Evolutionary conservation across 371 early-diverging fungal species (phyloP), one percentile per base, ranked within the genome.

Genomic region (Paramicrosporidium saccamoebae): DNA sequence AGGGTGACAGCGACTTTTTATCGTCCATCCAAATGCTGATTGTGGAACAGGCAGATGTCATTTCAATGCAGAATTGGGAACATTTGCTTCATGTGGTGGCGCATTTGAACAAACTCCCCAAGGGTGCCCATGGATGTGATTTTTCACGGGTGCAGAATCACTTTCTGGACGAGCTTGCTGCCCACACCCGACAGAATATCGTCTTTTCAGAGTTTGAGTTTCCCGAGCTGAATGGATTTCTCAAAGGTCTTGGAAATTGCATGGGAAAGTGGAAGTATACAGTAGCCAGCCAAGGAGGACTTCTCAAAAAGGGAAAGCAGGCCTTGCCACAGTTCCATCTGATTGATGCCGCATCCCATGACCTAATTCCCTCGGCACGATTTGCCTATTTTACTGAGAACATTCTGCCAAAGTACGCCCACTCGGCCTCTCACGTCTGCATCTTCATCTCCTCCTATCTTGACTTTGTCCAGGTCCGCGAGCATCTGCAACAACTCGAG

Each of bases 21-120:
- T 69, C 82, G 1, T 75, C 77, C 0, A 67, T 94, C 15, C 84
- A 88, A 28, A 23, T 86, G 12, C 46, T 81, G 4, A 58, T 88
- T 21, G 30, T 81, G 12, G 86, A 86, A 39, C 66, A 68, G 33
- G 48, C 71, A 11, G 68, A 79, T 19, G 54, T 63, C 15, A 45
- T 88, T 26, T 33, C 68, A 29, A 88, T 86, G 88, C 94, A 94
- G 36, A 94, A 88, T 47, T 86, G 86, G 88, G 88, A 90, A 26
- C 86, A 94, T 30, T 45, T 86, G 20, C 44, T 45, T 39, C 66
- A 71, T 27, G 35, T 82, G 3, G 65, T 81, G 21, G 48, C 64
- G 6, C 52, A 67, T 32, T 22, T 82, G 31, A 90, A 92, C 33
- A 23, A 51, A 26, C 69, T 67, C 8, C 90, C 94, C 6, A 69